phyloP scores from a whole-genome alignment of 352 stramenopile genomes.

The Achlya hypogyna region DNA sequence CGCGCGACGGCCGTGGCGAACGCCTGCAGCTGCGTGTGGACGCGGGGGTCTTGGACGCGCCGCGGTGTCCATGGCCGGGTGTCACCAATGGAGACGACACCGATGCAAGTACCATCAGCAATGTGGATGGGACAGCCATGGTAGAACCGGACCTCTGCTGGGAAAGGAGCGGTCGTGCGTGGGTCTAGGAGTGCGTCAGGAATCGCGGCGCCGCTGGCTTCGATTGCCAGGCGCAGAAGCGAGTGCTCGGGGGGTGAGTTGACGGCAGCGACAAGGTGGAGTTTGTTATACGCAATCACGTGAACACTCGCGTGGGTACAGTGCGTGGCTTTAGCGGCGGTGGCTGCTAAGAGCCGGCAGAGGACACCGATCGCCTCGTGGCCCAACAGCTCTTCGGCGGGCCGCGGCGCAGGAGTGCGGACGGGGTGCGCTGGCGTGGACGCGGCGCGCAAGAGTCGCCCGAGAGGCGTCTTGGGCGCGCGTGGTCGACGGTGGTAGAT shows the following conservation, averaged over 20 bases:
- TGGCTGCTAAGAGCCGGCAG: neutral
- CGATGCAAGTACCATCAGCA: neutral
- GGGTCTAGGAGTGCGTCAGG: neutral
- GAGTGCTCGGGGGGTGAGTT: neutral
- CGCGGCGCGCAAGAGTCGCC: no score
- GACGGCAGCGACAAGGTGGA: neutral
- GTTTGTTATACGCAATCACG: neutral
- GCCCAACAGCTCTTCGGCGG: neutral
- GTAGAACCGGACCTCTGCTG: neutral
- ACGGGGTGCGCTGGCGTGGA: neutral
- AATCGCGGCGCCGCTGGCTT: neutral
- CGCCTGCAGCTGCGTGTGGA: neutral
- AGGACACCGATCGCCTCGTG: neutral
- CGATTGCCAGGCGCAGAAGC: neutral
- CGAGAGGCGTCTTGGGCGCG: no score
- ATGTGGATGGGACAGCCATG: neutral
- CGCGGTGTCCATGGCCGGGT: neutral
- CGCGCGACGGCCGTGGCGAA: neutral
- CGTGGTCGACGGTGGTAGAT: neutral
- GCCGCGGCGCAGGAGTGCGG: neutral
- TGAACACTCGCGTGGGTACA: neutral
- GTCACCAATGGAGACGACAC: neutral
- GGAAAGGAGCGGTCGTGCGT: neutral
- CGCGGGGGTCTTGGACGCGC: neutral
- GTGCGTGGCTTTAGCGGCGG: neutral